phyloP scores from a whole-genome alignment of 2,329 filamentous ascomycete genomes.

The Ceratocystis alfenasii region DNA sequence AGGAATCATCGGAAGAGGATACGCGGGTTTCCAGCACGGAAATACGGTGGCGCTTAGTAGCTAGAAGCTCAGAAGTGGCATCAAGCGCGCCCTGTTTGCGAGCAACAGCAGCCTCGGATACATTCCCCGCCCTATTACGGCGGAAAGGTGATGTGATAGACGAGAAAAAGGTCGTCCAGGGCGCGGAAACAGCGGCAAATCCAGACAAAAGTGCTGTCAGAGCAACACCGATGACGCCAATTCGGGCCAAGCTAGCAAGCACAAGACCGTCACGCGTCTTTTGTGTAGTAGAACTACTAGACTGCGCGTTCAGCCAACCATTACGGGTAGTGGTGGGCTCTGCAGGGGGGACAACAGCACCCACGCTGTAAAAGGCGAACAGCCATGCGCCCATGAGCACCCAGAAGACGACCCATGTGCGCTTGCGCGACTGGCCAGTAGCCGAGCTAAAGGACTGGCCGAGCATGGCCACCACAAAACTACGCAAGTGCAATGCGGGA shows the following conservation, averaged over 20 bases:
- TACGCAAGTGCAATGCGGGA: constrained; percentile 67
- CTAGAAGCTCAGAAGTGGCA: constrained; percentile 67
- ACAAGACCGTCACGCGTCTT: constrained; percentile 30
- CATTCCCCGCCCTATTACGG: constrained; percentile 34
- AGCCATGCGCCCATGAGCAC: constrained; percentile 57
- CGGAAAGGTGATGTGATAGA: constrained; percentile 38
- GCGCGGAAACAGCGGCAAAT: constrained; percentile 75
- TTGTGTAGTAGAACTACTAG: constrained; percentile 19
- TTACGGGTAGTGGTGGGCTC: constrained; percentile 23
- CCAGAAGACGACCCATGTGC: constrained; percentile 49
- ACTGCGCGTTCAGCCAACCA: constrained; percentile 17
- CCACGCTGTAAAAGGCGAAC: constrained; percentile 63
- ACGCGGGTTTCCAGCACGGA: constrained; percentile 51
- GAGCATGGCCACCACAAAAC: constrained; percentile 39
- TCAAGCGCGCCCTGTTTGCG: constrained; percentile 69
- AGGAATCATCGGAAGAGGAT: constrained; percentile 28
- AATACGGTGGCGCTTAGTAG: constrained; percentile 60
- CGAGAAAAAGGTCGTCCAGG: constrained; percentile 66
- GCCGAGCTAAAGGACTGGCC: constrained; percentile 46
- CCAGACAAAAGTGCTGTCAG: constrained; percentile 81
- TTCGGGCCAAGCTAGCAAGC: constrained; percentile 50
- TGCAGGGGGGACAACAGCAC: constrained; percentile 45
- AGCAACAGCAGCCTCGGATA: constrained; percentile 61
- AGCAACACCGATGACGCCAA: constrained; percentile 75
- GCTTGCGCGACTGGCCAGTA: constrained; percentile 15